Evolutionary conservation across 2,329 filamentous ascomycete genomes (phyloP).

Genomic region (Grosmannia serpens): DNA sequence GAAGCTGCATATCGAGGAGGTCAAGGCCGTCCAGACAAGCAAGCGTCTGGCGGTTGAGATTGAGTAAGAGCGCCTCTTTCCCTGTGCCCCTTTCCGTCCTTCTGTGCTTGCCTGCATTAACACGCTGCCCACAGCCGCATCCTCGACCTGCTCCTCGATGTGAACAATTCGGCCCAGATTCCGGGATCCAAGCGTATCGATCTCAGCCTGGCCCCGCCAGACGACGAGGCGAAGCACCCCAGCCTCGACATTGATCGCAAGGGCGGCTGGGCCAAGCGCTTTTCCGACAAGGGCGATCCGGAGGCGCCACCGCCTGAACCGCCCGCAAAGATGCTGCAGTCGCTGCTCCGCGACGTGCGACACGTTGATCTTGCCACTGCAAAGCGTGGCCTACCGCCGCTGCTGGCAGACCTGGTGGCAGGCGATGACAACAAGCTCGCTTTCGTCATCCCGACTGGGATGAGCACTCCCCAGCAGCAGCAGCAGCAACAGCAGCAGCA

Average conservation of each 20-base stretch:
- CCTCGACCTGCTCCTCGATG: conserved; percentile 76
- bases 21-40: conserved; percentile 67
- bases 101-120: conserved; percentile 4
- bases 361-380: conserved; percentile 41
- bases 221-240: conserved; percentile 42
- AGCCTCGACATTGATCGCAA: conserved; percentile 69
- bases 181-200: conserved; percentile 65
- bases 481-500: neutral
- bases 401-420: conserved; percentile 36
- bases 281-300: conserved; percentile 73
- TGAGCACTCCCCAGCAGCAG: conserved; percentile 20
- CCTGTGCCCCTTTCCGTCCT: neutral
- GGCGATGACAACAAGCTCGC: conserved; percentile 20
- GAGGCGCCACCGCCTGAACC: conserved; percentile 55
- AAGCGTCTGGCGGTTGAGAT: conserved; percentile 83
- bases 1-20: conserved; percentile 68
- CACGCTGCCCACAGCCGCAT: conserved; percentile 52
- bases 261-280: conserved; percentile 40
- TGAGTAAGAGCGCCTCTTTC: conserved; percentile 56
- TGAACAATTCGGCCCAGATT: conserved; percentile 76
- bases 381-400: conserved; percentile 50
- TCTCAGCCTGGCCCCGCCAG: conserved; percentile 36
- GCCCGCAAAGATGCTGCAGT: conserved; percentile 35
- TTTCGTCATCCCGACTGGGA: conserved; percentile 3
- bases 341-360: conserved; percentile 40